phyloP scores from a whole-genome alignment of 1,284 basidiomycete genomes.

The Earliella scabrosa region DNA sequence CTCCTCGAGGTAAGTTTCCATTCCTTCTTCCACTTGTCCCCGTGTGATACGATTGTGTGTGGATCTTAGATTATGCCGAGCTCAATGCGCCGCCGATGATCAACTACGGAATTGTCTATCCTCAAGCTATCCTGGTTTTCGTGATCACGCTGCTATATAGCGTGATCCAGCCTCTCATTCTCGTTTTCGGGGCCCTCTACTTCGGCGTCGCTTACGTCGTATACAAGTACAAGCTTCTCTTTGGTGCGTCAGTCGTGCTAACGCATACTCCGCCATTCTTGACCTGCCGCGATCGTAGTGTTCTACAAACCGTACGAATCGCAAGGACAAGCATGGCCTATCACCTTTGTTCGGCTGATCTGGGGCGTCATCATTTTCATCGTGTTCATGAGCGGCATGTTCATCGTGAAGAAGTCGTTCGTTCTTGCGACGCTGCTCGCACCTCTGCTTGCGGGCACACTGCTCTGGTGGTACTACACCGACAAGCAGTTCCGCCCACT shows the following conservation, averaged over 20 bases:
- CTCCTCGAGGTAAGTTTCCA: slow-evolving; percentile 82
- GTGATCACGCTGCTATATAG: slow-evolving; percentile 95
- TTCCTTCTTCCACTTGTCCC: too few relatives aligned
- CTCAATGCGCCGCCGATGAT: slow-evolving; percentile 97
- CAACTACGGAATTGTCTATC: slow-evolving; percentile 93
- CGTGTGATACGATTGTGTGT: slow-evolving; percentile 5
- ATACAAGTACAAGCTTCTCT: slow-evolving; percentile 97
- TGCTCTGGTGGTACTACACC: slow-evolving; percentile 83
- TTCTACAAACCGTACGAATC: slow-evolving; percentile 95
- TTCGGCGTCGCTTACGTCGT: slow-evolving; percentile 94
- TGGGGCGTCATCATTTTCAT: slow-evolving; percentile 90
- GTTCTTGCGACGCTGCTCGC: slow-evolving; percentile 78
- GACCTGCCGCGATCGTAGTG: slow-evolving; percentile 47
- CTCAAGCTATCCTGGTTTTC: slow-evolving; percentile 94
- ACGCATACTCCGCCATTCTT: background rate
- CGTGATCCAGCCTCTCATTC: slow-evolving; percentile 92
- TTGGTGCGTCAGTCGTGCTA: slow-evolving; percentile 58
- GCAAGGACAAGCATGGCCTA: slow-evolving; percentile 93
- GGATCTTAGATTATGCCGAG: slow-evolving; percentile 82
- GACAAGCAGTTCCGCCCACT: slow-evolving; percentile 75
- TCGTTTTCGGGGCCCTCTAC: slow-evolving; percentile 94
- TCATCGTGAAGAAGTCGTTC: slow-evolving; percentile 82
- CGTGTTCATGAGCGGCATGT: slow-evolving; percentile 93
- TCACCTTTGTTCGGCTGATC: slow-evolving; percentile 86
- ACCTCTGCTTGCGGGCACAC: slow-evolving; percentile 78